Percentiles rank a stretch among this genome's conserved stretches.
These are phyloP conservation scores for Myochromella boudieri DNA, from an alignment of 768 basidiomycete genomes.

Conservation along the genomic window DNA sequence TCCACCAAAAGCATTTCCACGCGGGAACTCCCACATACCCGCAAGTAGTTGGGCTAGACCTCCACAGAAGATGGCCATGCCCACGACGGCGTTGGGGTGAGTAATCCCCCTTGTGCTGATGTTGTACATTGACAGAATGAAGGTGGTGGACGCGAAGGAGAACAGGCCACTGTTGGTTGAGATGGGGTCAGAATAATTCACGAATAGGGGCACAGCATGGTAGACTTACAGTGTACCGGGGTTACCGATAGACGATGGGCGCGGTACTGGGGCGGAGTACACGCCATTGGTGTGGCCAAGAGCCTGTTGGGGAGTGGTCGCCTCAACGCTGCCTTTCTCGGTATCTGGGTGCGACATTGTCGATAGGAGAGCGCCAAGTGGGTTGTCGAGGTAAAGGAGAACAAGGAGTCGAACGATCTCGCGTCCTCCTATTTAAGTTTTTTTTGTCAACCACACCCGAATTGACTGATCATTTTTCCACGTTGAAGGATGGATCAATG, in stretches of 20 bases:
- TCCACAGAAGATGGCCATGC: slow-evolving; percentile 85
- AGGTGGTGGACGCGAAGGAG: slow-evolving; percentile 81
- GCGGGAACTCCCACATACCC: slow-evolving; percentile 85
- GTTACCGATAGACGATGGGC: slow-evolving; percentile 49
- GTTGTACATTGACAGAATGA: slow-evolving; percentile 79
- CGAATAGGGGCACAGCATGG: not conserved
- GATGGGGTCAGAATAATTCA: slow-evolving; percentile 4
- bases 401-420: not conserved
- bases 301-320: slow-evolving; percentile 26
- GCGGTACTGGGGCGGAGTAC: slow-evolving; percentile 22
- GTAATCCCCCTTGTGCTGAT: slow-evolving; percentile 50
- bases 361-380: too few relatives aligned
- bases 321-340: slow-evolving; percentile 35
- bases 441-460: too few relatives aligned
- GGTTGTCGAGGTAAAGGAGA: not conserved
- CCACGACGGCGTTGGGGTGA: slow-evolving; percentile 71
- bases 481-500: too few relatives aligned
- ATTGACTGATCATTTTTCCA: not conserved
- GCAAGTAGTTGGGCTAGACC: slow-evolving; percentile 85
- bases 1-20: slow-evolving; percentile 69
- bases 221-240: slow-evolving; percentile 53
- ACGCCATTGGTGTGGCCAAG: slow-evolving; percentile 20
- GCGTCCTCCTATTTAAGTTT: not conserved
- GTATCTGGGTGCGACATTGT: slow-evolving; percentile 24
- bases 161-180: slow-evolving; percentile 60